Base-by-base conservation (phyloP, 2,329 filamentous ascomycete genomes). In the Penicillium sp. region DNA sequence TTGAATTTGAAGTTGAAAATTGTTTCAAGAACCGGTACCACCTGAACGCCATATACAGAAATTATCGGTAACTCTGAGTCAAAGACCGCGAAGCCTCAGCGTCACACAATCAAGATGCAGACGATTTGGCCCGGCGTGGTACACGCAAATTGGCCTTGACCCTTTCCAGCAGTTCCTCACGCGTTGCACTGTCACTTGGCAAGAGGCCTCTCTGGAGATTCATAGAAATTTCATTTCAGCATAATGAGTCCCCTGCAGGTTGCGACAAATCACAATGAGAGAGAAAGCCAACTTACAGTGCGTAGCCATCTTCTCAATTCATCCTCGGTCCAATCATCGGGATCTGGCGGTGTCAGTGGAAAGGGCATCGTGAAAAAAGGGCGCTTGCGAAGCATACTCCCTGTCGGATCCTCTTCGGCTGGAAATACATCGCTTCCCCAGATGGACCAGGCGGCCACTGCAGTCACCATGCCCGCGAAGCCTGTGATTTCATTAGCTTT, bases 381-480 rank as follows among this genome's bases (percentile, higher is more conserved):
- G 5, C 4, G 13, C 24, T 32, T 24, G 40, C 9, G 24, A 36
- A 37, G 28, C 50, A 50, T 81, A 73, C 88, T 79, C 51, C 90
- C 90, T 27, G 75, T 87, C n/a, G 90, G 89, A 64, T 95, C 90
- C 41, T 75, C 51, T 55, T 83, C 75, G 3, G 79, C 69, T 1
- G 90, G 90, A 61, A 96, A 95, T 62, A 96, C 79, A 54, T 91
- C 88, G 45, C 81, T 78, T 48, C 89, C 89, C 84, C 86, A 94
- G 59, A 96, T 91, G 13, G 81, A 80, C 85, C 86, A 95, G 37
- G 81, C 82, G 12, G 89, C 86, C 2, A 86, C 89, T 2, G 86
- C 88, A 5, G 87, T 86, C 11, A 96, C 80, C 45, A 94, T 78
- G 8, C 86, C 88, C 4, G 86, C 83, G 65, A 96, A 96, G 13